A percentile compares a stretch with the other conserved stretches of the same genome.
Evolutionary conservation across 495 filamentous ascomycete species (phyloP).

Genomic region (Amphirosellinia nigrospora): DNA sequence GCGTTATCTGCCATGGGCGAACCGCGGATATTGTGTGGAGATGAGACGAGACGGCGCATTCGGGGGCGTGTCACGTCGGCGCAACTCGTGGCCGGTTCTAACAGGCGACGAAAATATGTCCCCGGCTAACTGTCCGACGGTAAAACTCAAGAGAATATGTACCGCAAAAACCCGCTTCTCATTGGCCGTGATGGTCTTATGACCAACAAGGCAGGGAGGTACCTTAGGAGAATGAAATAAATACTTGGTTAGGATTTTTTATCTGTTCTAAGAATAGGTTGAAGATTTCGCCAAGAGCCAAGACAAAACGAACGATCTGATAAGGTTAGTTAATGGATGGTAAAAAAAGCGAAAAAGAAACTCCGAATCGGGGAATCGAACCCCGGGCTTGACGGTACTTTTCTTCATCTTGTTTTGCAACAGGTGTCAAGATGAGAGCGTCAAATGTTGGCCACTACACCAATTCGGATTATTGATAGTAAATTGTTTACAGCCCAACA

Average conservation of each 20-base stretch:
- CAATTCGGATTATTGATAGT: slow-evolving; percentile 36
- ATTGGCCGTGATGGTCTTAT: no score
- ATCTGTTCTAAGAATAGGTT: no score
- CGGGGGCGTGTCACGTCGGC: neutral
- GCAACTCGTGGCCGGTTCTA: neutral
- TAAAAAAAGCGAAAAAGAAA: neutral
- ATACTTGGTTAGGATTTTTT: no score
- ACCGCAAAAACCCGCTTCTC: neutral
- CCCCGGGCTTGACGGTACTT: slow-evolving; percentile 43
- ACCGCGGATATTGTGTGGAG: neutral
- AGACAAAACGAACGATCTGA: neutral
- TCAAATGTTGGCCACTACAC: slow-evolving; percentile 47
- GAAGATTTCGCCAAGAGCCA: neutral
- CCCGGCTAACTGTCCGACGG: neutral
- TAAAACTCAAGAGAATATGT: neutral
- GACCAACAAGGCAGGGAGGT: no score
- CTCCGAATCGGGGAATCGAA: slow-evolving; percentile 50
- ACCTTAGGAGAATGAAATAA: no score
- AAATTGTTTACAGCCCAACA: no score
- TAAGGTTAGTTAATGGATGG: neutral
- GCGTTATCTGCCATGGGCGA: no score
- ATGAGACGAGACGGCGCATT: neutral
- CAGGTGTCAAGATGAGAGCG: slow-evolving; percentile 35
- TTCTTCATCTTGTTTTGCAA: neutral
- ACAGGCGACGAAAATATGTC: neutral